Evolutionary conservation across 495 filamentous ascomycete genomes (phyloP).

Genomic region (Parmelia sp.): DNA sequence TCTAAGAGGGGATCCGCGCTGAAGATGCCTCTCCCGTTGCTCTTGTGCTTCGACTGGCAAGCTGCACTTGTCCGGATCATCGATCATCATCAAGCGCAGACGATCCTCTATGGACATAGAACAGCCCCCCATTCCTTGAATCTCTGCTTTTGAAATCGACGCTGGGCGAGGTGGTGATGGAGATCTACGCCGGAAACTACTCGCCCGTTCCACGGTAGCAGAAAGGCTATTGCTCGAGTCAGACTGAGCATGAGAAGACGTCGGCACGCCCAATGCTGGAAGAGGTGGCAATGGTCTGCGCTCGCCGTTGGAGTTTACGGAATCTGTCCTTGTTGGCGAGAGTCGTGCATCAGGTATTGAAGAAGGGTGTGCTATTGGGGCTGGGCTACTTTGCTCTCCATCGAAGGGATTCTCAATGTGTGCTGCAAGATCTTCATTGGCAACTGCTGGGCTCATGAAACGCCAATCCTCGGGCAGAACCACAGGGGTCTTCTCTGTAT

Average conservation of each 20-base stretch:
- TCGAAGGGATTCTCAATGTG: constrained; percentile 64
- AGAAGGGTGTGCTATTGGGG: constrained; percentile 43
- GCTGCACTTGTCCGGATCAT: constrained; percentile 51
- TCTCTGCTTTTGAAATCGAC: constrained; percentile 61
- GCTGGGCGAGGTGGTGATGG: constrained; percentile 61
- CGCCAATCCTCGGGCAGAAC: constrained; percentile 95
- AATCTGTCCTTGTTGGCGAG: constrained; percentile 40
- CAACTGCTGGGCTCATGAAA: constrained; percentile 58
- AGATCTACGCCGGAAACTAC: constrained; percentile 52
- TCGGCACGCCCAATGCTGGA: constrained; percentile 45
- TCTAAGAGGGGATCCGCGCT: constrained; percentile 21
- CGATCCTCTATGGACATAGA: constrained; percentile 77
- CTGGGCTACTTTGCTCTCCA: constrained; percentile 55
- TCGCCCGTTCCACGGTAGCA: constrained; percentile 57
- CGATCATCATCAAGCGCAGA: constrained; percentile 74
- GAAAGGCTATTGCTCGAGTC: constrained; percentile 48
- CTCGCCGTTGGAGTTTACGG: constrained; percentile 64
- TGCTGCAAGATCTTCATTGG: constrained; percentile 46
- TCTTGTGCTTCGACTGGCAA: constrained; percentile 30
- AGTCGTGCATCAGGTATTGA: constrained; percentile 37
- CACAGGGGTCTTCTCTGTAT: constrained; percentile 93
- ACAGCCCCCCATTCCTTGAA: constrained; percentile 57
- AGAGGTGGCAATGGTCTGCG: constrained; percentile 70
- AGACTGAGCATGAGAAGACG: constrained; percentile 34
- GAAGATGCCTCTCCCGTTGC: constrained; percentile 57